Evolutionary conservation across 345 rosid genomes (phyloP).

Genomic region (Bruguiera sexangula): DNA sequence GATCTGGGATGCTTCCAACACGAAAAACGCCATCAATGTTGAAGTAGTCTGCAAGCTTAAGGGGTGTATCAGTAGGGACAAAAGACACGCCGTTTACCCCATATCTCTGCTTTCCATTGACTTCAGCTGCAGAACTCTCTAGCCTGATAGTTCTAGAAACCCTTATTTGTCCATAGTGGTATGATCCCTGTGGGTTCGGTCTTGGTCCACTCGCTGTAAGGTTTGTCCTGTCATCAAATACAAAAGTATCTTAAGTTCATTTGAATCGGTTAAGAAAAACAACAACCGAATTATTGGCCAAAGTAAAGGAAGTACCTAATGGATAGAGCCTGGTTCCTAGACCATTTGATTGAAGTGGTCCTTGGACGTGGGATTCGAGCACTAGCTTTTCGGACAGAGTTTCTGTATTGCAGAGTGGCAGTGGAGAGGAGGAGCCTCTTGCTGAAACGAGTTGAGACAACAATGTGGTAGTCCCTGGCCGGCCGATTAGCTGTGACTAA

Average conservation of each 20-base stretch:
- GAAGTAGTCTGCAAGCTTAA: conserved; percentile 82
- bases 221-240: conserved; percentile 52
- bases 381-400: conserved; percentile 38
- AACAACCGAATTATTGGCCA: too few relatives aligned
- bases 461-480: conserved; percentile 54
- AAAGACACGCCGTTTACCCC: conserved; percentile 76
- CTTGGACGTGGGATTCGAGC: conserved; percentile 55
- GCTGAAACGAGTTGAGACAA: conserved; percentile 57
- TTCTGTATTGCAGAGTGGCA: conserved; percentile 62
- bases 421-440: conserved; percentile 37
- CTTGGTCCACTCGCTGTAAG: conserved; percentile 91
- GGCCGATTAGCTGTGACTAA: conserved; percentile 79
- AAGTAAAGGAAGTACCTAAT: conserved; percentile 36
- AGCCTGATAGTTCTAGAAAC: conserved; percentile 55
- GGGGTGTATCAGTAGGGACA: conserved; percentile 63
- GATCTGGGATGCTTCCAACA: conserved; percentile 58
- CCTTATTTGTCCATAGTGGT: conserved; percentile 75
- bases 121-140: conserved; percentile 54
- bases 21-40: conserved; percentile 62
- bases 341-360: conserved; percentile 46
- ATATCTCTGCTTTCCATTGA: conserved; percentile 71
- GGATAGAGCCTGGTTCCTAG: conserved; percentile 78
- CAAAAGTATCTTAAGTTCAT: background rate
- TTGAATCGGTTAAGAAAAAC: background rate
- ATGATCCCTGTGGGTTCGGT: conserved; percentile 96